phyloP scores from a whole-genome alignment of 148 eudicot genomes.

The Diospyros kaki region DNA sequence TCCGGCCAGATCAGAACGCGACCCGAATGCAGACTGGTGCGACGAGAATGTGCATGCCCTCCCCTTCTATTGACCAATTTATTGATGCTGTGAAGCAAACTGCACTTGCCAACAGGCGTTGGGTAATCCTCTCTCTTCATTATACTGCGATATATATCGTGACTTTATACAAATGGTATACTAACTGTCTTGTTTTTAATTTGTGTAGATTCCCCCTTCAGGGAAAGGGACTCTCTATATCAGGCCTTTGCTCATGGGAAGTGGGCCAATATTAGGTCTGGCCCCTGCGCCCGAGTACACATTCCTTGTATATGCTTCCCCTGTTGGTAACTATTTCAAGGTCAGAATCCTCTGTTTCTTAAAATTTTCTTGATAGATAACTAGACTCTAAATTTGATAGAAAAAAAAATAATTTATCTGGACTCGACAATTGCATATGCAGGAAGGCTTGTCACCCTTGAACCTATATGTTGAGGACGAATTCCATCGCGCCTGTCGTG shows the following conservation, averaged over 20 bases:
- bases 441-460: conserved; percentile 76
- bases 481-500: conserved; percentile 78
- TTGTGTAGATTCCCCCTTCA: conserved; percentile 79
- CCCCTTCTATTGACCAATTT: conserved; percentile 55
- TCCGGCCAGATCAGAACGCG: conserved; percentile 68
- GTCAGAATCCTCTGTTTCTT: conserved; percentile 19
- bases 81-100: conserved; percentile 64
- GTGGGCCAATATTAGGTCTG: conserved; percentile 70
- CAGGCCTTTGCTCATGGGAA: conserved; percentile 90
- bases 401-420: neutral
- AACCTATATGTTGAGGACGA: conserved; percentile 73
- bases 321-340: conserved; percentile 90
- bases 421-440: conserved; percentile 5
- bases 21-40: conserved; percentile 67
- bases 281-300: conserved; percentile 85
- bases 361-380: neutral
- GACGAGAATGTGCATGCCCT: conserved; percentile 69
- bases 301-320: conserved; percentile 82
- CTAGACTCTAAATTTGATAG: neutral
- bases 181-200: neutral
- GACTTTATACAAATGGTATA: neutral
- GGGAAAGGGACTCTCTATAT: conserved; percentile 90
- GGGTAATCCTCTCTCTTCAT: conserved; percentile 30
- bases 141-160: neutral
- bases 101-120: conserved; percentile 56